A percentile compares a stretch with the other conserved stretches of the same genome.
Evolutionary conservation across 257 asterid genomes (phyloP).

Genomic region (Ilex asprella): DNA sequence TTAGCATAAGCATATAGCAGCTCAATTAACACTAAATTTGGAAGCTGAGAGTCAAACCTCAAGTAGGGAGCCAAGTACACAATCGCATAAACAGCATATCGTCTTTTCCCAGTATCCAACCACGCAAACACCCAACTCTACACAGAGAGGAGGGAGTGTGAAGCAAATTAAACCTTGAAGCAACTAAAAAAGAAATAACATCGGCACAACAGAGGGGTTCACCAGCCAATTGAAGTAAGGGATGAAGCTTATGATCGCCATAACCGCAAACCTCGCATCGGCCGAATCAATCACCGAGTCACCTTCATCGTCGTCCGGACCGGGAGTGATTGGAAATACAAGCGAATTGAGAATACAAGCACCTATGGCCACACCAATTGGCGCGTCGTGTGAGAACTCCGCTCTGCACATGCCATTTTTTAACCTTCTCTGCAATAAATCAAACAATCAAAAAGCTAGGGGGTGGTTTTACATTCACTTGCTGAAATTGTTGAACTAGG

Average conservation of each 20-base stretch:
- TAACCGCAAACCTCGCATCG: slow-evolving; percentile 88
- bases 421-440: slow-evolving; percentile 30
- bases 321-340: slow-evolving; percentile 45
- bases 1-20: no score
- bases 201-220: neutral
- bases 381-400: slow-evolving; percentile 67
- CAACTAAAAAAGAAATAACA: neutral
- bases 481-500: no score
- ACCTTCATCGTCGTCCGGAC: slow-evolving; percentile 54
- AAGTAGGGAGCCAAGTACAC: slow-evolving; percentile 90
- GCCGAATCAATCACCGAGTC: slow-evolving; percentile 70
- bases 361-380: slow-evolving; percentile 76
- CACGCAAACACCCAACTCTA: slow-evolving; percentile 99
- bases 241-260: slow-evolving; percentile 88
- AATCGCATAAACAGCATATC: slow-evolving; percentile 82
- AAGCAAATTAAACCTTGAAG: neutral
- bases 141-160: neutral
- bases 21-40: no score
- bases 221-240: slow-evolving; percentile 99
- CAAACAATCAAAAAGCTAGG: neutral
- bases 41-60: slow-evolving; percentile 40
- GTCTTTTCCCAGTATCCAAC: slow-evolving; percentile 80
- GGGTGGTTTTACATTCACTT: no score
- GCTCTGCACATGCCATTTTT: slow-evolving; percentile 69
- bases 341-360: slow-evolving; percentile 78